These are phyloP conservation scores for Fusarium euwallaceae DNA, from an alignment of 2,329 filamentous ascomycete species.

Conservation along the genomic window DNA sequence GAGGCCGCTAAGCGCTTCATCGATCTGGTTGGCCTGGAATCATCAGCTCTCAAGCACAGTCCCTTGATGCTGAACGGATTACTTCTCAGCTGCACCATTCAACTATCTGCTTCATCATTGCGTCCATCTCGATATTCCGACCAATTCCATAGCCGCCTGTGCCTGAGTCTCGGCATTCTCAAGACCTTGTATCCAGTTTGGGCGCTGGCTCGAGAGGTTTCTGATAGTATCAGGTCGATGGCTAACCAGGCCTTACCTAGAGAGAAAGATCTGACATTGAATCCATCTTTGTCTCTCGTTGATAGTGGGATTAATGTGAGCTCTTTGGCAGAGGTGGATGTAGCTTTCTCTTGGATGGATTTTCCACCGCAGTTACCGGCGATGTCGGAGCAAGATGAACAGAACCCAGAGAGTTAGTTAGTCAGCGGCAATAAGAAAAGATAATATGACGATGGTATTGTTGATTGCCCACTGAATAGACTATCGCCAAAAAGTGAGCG, in stretches of 20 bases:
- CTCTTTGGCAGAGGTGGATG: not conserved
- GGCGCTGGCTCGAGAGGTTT: not conserved
- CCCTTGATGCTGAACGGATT: not conserved
- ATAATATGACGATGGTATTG: not conserved
- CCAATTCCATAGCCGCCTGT: not conserved
- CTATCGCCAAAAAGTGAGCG: not conserved
- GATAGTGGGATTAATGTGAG: not conserved
- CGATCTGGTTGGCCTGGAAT: not conserved
- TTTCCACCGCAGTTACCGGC: not conserved
- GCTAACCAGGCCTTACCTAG: not conserved
- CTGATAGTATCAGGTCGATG: not conserved
- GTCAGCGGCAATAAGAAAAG: not conserved
- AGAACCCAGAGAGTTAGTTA: not conserved
- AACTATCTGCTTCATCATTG: not conserved
- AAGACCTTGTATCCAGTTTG: not conserved
- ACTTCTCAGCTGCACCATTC: not conserved
- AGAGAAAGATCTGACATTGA: not conserved
- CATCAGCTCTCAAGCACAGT: not conserved
- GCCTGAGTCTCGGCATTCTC: not conserved
- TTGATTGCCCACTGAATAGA: not conserved
- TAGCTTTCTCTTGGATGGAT: not conserved
- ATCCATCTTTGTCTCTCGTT: not conserved
- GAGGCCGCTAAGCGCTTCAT: not conserved
- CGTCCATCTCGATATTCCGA: not conserved
- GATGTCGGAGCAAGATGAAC: not conserved